phyloP scores from a whole-genome alignment of 371 early-diverging fungal genomes.

The Haplosporangium sp. region DNA sequence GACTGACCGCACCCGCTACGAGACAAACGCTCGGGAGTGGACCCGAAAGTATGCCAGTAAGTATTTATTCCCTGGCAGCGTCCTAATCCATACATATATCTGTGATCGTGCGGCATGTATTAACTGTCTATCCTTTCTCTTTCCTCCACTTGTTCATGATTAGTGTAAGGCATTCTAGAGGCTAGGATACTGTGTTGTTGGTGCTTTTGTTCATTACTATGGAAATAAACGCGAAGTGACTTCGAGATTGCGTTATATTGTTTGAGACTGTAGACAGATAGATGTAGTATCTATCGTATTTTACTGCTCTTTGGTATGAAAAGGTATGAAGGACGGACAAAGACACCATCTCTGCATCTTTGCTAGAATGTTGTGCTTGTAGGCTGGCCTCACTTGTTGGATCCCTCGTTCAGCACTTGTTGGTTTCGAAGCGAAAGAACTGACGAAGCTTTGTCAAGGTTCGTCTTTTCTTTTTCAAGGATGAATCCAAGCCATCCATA shows the following conservation, averaged over 20 bases:
- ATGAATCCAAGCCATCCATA: constrained; percentile 22
- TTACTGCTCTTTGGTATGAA: too few relatives aligned
- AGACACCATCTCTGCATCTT: neutral
- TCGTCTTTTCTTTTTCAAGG: constrained; percentile 45
- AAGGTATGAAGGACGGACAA: neutral
- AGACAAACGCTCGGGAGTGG: constrained; percentile 93
- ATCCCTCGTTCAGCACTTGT: constrained; percentile 16
- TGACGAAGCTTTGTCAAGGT: constrained; percentile 47
- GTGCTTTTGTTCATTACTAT: constrained; percentile 17
- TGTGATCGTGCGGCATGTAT: neutral
- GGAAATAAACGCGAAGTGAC: constrained; percentile 22
- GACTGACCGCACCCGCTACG: constrained; percentile 91
- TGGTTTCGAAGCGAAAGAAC: constrained; percentile 45
- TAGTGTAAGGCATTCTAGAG: constrained; percentile 28
- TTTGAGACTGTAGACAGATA: neutral
- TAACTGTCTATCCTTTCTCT: neutral
- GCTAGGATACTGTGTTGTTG: neutral
- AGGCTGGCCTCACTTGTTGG: neutral
- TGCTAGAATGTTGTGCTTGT: neutral
- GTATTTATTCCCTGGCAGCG: constrained; percentile 5
- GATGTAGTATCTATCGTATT: neutral
- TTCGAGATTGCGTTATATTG: neutral
- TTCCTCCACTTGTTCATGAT: neutral
- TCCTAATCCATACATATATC: neutral
- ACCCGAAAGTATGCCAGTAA: constrained; percentile 86